phyloP scores from a whole-genome alignment of 768 basidiomycete species.

The Sarcodon aspratus region DNA sequence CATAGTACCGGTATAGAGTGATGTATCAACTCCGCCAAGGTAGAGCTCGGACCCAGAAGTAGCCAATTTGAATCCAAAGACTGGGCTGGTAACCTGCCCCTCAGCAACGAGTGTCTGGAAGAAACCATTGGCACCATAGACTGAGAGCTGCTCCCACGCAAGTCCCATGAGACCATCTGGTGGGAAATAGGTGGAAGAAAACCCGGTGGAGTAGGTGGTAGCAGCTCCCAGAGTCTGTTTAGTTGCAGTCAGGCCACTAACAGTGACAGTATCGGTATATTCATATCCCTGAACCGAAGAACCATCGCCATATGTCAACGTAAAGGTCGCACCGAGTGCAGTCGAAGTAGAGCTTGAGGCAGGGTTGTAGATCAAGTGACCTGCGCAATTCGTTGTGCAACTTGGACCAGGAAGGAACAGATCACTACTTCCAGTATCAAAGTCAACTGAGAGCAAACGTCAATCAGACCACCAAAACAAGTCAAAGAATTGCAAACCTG shows the following conservation, averaged over 20 bases:
- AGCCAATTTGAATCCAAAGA: slow-evolving; percentile 18
- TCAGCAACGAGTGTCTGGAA: slow-evolving; percentile 12
- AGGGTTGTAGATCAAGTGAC: slow-evolving; percentile 16
- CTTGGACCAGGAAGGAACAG: not conserved
- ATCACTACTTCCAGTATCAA: slow-evolving; percentile 1
- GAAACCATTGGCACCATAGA: slow-evolving; percentile 6
- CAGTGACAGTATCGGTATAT: slow-evolving; percentile 22
- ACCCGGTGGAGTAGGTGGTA: slow-evolving; percentile 5
- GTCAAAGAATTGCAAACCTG: too few species aligned
- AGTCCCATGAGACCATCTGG: slow-evolving; percentile 14
- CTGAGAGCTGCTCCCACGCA: slow-evolving; percentile 12
- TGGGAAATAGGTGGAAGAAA: slow-evolving; percentile 3
- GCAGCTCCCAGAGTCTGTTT: slow-evolving; percentile 10
- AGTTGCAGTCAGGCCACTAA: slow-evolving; percentile 16
- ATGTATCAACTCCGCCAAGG: slow-evolving; percentile 24
- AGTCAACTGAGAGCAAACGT: slow-evolving; percentile 1
- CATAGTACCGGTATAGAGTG: slow-evolving; percentile 21
- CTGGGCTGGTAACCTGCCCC: slow-evolving; percentile 8
- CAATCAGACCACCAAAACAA: too few species aligned
- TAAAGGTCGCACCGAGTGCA: slow-evolving; percentile 14
- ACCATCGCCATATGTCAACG: slow-evolving; percentile 26
- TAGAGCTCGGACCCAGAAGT: slow-evolving; percentile 18
- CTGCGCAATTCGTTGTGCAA: not conserved
- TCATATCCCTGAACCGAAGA: slow-evolving; percentile 19
- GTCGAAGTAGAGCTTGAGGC: slow-evolving; percentile 14